Percentiles rank a stretch among this genome's conserved stretches.
Evolutionary conservation across 768 basidiomycete genomes (phyloP).

Genomic region (Hemileccinum impolitum): DNA sequence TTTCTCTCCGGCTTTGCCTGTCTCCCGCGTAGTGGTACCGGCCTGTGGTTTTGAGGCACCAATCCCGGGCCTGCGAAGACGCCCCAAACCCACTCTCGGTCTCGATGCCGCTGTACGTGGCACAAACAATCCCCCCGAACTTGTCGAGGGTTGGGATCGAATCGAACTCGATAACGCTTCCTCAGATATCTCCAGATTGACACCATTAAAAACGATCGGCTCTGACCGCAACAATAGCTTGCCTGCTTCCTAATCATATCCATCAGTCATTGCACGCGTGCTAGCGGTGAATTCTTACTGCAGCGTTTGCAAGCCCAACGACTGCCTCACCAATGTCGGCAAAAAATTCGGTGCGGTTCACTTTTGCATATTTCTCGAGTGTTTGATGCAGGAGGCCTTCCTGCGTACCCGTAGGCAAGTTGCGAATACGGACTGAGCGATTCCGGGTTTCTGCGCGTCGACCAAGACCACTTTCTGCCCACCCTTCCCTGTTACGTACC

Average conservation of each 20-base stretch:
- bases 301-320: constrained; percentile 61
- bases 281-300: constrained; percentile 41
- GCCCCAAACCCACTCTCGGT: constrained; percentile 71
- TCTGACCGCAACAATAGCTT: constrained; percentile 70
- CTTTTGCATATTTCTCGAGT: constrained; percentile 70
- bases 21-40: constrained; percentile 14
- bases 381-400: constrained; percentile 91
- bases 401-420: constrained; percentile 73
- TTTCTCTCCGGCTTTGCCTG: constrained; percentile 15
- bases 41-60: constrained; percentile 14
- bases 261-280: not conserved
- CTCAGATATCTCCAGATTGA: constrained; percentile 56
- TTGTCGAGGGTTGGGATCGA: constrained; percentile 32
- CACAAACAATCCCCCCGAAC: constrained; percentile 54
- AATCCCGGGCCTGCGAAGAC: constrained; percentile 40
- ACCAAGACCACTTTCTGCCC: constrained; percentile 56
- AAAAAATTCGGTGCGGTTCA: constrained; percentile 77
- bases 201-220: constrained; percentile 67
- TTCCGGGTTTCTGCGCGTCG: constrained; percentile 54
- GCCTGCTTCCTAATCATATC: constrained; percentile 67
- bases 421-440: constrained; percentile 73
- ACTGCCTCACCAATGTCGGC: constrained; percentile 55
- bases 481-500: constrained; percentile 32
- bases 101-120: constrained; percentile 63
- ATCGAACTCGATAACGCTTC: constrained; percentile 39